Conservation (phyloP, 371 early-diverging fungal species). For the Mortierella sp. region DNA sequence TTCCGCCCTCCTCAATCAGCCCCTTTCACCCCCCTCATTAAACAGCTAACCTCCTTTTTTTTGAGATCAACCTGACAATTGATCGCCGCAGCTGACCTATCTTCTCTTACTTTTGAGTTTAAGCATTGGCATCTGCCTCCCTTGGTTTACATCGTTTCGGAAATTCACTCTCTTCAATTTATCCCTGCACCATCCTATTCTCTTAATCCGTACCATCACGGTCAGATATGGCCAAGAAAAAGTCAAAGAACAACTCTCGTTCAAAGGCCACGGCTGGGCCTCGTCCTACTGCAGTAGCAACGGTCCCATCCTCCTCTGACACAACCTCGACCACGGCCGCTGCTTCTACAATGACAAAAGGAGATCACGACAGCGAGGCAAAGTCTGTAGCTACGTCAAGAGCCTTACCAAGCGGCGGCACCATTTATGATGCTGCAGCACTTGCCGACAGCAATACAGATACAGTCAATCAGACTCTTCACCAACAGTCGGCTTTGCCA, state of each 20-base stretch:
- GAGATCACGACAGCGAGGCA: too few species aligned
- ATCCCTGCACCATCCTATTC: not conserved
- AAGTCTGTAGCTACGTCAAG: too few species aligned
- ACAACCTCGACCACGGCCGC: too few species aligned
- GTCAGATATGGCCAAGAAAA: slow-evolving; percentile 24
- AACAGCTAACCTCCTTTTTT: not conserved
- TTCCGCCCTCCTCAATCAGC: not conserved
- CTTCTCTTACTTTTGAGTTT: not conserved
- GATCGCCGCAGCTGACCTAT: not conserved
- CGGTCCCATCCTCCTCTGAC: too few species aligned
- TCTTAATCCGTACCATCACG: not conserved
- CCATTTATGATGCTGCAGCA: too few species aligned
- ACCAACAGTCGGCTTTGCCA: too few species aligned
- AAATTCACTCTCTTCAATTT: not conserved
- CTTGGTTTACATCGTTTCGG: not conserved
- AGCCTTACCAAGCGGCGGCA: too few species aligned
- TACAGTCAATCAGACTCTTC: too few species aligned
- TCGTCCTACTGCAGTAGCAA: not conserved
- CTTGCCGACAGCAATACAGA: too few species aligned
- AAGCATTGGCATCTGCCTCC: too few species aligned
- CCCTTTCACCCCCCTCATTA: not conserved
- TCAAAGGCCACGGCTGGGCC: slow-evolving; percentile 4
- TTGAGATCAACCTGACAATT: not conserved
- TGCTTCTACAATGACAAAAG: too few species aligned
- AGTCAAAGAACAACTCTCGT: slow-evolving; percentile 8